phyloP scores from a whole-genome alignment of 1,284 basidiomycete genomes.

The Cutaneotrichosporon cutaneum region DNA sequence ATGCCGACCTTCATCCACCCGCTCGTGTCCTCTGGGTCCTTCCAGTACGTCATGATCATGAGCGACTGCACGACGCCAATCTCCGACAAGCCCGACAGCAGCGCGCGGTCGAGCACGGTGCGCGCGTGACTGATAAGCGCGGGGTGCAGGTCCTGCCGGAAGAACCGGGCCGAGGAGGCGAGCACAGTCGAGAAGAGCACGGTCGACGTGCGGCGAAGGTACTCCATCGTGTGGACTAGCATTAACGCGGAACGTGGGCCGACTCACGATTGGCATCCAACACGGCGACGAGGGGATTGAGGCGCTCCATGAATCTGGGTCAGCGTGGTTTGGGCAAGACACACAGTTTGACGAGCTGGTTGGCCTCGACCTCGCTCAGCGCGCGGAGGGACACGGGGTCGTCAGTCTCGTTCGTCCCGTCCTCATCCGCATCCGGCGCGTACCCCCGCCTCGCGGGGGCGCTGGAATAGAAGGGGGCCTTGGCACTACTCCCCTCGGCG shows the following conservation, averaged over 20 bases:
- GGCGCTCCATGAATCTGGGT: constrained; percentile 32
- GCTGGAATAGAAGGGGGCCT: constrained; percentile 30
- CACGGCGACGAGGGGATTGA: constrained; percentile 37
- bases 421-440: constrained; percentile 10
- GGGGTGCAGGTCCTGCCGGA: constrained; percentile 33
- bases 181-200: constrained; percentile 40
- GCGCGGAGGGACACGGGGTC: constrained; percentile 32
- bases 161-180: constrained; percentile 32
- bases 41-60: constrained; percentile 45
- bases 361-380: constrained; percentile 33
- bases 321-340: neutral
- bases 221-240: constrained; percentile 40
- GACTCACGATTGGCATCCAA: constrained; percentile 31
- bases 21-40: constrained; percentile 35
- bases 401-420: constrained; percentile 21
- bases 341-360: constrained; percentile 31
- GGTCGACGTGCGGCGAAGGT: constrained; percentile 35
- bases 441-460: constrained; percentile 16
- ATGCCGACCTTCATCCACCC: constrained; percentile 39
- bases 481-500: constrained; percentile 19
- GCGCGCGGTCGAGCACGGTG: constrained; percentile 36
- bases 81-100: constrained; percentile 29
- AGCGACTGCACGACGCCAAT: constrained; percentile 40
- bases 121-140: constrained; percentile 34
- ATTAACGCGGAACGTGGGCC: too few relatives aligned